Conservation (phyloP, 2,329 filamentous ascomycete species). For the Diaporthe velutina region DNA sequence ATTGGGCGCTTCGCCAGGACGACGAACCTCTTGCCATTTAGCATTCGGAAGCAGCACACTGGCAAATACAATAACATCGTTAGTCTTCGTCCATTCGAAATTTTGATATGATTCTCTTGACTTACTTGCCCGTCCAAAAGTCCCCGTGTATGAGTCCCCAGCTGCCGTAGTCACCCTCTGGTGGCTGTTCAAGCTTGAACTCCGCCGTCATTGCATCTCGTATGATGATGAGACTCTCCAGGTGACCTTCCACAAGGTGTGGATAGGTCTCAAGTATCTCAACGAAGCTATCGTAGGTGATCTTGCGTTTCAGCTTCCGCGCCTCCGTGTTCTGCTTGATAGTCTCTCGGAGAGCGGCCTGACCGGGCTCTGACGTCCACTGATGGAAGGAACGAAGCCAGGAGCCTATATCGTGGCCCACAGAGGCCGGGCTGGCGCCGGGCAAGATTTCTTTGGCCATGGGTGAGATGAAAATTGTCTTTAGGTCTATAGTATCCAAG, state of each 20-base stretch:
- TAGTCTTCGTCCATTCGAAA: too few relatives aligned
- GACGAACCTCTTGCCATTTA: neutral
- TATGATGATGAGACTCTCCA: conserved; percentile 48
- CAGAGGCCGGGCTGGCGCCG: conserved; percentile 40
- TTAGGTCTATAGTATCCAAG: conserved; percentile 49
- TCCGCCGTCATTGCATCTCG: conserved; percentile 46
- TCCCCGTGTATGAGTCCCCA: conserved; percentile 55
- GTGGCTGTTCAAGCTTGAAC: conserved; percentile 41
- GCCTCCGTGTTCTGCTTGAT: conserved; percentile 50
- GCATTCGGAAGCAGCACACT: conserved; percentile 3
- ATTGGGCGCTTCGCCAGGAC: conserved; percentile 8
- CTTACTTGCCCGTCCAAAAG: conserved; percentile 59
- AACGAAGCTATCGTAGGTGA: conserved; percentile 54
- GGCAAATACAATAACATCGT: neutral
- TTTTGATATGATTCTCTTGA: neutral
- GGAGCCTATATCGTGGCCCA: conserved; percentile 47
- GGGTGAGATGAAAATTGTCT: conserved; percentile 46
- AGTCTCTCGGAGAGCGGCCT: conserved; percentile 39
- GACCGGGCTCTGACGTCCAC: conserved; percentile 46
- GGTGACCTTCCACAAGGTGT: conserved; percentile 44
- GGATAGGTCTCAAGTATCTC: conserved; percentile 50
- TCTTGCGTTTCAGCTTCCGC: conserved; percentile 52
- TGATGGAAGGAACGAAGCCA: conserved; percentile 54
- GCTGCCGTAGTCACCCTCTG: conserved; percentile 20
- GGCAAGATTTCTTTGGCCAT: conserved; percentile 38